These are phyloP conservation scores for Melampsora abietis-canadensis DNA, from an alignment of 1,284 basidiomycete genomes.

Conservation along the genomic window DNA sequence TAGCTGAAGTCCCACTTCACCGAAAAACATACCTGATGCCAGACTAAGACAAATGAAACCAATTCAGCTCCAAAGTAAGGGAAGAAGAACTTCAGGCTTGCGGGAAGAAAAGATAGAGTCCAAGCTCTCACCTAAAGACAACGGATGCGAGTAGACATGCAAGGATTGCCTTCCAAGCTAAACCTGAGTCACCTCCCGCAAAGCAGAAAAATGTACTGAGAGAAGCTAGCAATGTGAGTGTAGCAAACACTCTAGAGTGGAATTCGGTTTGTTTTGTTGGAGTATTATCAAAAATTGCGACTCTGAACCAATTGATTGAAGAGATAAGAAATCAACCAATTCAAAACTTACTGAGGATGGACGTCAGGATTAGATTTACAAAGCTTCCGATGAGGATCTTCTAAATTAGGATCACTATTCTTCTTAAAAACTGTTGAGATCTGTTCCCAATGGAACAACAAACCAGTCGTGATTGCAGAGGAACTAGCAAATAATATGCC, in stretches of 20 bases:
- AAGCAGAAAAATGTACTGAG: not conserved
- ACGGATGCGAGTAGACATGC: not conserved
- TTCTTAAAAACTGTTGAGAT: conserved; percentile 14
- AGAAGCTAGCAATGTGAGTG: not conserved
- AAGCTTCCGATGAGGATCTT: conserved; percentile 28
- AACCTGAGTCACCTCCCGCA: not conserved
- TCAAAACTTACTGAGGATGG: conserved; percentile 20
- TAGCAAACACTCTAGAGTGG: not conserved
- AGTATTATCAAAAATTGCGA: too few species aligned
- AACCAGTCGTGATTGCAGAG: conserved; percentile 22
- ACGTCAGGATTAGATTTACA: conserved; percentile 30
- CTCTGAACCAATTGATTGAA: not conserved
- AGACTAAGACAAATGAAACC: not conserved
- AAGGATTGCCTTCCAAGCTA: not conserved
- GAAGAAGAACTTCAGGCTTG: not conserved
- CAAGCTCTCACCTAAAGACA: not conserved
- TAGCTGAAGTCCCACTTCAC: conserved; percentile 5
- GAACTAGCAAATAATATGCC: conserved; percentile 27
- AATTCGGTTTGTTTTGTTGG: not conserved
- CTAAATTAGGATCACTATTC: conserved; percentile 5
- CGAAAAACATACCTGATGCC: not conserved
- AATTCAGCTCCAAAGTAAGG: not conserved
- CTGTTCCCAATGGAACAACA: conserved; percentile 15
- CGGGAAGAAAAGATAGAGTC: not conserved
- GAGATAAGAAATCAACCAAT: too few species aligned